Conservation (phyloP, 2,329 filamentous ascomycete genomes). For the Monilinia aucupariae region DNA sequence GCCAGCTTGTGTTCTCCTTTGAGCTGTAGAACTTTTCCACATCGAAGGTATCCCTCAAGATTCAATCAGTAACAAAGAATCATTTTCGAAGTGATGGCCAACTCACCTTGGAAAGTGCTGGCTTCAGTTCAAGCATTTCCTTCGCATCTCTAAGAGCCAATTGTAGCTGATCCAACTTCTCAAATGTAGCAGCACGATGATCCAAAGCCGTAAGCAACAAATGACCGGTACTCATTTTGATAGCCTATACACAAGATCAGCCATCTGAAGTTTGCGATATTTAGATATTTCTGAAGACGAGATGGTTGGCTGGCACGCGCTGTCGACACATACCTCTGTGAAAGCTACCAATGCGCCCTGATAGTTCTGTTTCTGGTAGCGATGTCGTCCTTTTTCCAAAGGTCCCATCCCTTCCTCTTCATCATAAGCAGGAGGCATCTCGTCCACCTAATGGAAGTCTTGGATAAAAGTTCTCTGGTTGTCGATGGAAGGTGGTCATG, state of each 20-base stretch:
- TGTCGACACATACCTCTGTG: slow-evolving; percentile 23
- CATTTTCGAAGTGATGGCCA: background rate
- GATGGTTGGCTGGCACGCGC: background rate
- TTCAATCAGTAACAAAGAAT: background rate
- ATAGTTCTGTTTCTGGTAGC: slow-evolving; percentile 33
- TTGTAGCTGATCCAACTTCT: slow-evolving; percentile 32
- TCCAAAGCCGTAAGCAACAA: slow-evolving; percentile 33
- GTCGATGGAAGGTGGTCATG: background rate
- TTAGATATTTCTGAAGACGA: background rate
- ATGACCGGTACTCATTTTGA: slow-evolving; percentile 27
- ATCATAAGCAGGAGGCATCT: slow-evolving; percentile 10
- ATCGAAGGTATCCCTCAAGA: slow-evolving; percentile 34
- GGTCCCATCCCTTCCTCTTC: slow-evolving; percentile 29
- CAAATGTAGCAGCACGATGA: slow-evolving; percentile 35
- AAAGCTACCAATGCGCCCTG: slow-evolving; percentile 29
- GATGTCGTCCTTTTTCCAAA: slow-evolving; percentile 28
- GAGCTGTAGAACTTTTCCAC: slow-evolving; percentile 33
- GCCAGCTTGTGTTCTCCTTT: slow-evolving; percentile 31
- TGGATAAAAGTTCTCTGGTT: background rate
- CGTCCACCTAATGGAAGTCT: background rate
- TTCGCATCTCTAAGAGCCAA: slow-evolving; percentile 33
- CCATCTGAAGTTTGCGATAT: background rate
- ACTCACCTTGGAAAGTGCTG: slow-evolving; percentile 31
- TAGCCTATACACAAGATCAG: slow-evolving; percentile 24
- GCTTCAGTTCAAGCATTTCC: slow-evolving; percentile 33